Base-by-base conservation (phyloP, 495 filamentous ascomycete genomes). In the Hypoxylon fragiforme region DNA sequence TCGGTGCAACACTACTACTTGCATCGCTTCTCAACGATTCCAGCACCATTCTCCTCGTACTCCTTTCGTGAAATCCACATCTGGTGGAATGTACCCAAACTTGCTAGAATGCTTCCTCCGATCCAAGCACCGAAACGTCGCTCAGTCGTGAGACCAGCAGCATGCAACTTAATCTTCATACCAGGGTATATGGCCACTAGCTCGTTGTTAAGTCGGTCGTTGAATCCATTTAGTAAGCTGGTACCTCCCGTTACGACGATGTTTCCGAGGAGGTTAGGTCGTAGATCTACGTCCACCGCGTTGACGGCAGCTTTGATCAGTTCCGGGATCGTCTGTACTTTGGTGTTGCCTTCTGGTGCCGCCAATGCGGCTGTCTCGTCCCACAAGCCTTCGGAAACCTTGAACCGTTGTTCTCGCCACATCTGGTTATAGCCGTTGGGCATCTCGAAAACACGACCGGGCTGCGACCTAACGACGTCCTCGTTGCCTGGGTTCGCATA, bases 81-180 rank as follows among this genome's bases (percentile, higher is more conserved):
- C 67, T 97, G 92, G 76, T 99, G 94, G 71, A 99, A 99, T n/a
- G 90, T 96, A 7, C 95, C 95, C 76, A 99, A 70, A 73, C 91
- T 96, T 2, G 88, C 92, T 62, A 97, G 74, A 59, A 99, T 97
- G 75, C 91, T 96, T 11, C 94, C 94, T 18, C 94, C 94, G 56
- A 99, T 88, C 95, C 95, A 99, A 21, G 86, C 85, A 9, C 88
- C 91, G 70, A 92, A 97, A 49, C 87, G 84, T 42, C 94, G 74
- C 81, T 99, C 94, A 9, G 84, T 84, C 0, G 85, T 87, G 61
- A 91, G 84, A n/a, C 90, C 88, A 9, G 91, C 84, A 3, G 92
- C 89, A 21, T 88, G 85, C 32, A 98, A 80, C 68, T 90, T 85
- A 43, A 97, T 89, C 49, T 88, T 81, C 12, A 89, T 83, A 2